These are phyloP conservation scores for Jatropha podagrica DNA, from an alignment of 441 rosid genomes.

Conservation along the genomic window DNA sequence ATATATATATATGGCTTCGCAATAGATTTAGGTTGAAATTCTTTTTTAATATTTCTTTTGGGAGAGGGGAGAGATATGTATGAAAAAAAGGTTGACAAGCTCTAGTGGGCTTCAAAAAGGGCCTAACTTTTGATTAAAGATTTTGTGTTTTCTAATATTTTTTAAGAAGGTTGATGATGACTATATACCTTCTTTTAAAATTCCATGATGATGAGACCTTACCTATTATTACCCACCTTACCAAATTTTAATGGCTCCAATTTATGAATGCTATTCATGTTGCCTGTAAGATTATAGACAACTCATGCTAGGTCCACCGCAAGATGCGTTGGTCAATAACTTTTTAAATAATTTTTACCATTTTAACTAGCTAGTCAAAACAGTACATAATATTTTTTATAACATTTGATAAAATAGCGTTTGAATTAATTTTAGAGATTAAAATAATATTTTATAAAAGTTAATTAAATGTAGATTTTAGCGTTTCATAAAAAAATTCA, in stretches of 20 bases:
- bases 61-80: not conserved
- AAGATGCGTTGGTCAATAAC: too few species aligned
- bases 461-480: too few species aligned
- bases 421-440: too few species aligned
- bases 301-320: not conserved
- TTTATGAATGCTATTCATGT: constrained; percentile 16
- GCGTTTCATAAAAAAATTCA: too few species aligned
- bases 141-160: not conserved
- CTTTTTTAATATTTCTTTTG: too few species aligned
- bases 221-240: constrained; percentile 16
- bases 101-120: not conserved
- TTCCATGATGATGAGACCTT: constrained; percentile 14
- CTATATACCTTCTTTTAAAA: not conserved
- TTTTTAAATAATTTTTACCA: too few species aligned
- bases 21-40: too few species aligned
- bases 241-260: constrained; percentile 14
- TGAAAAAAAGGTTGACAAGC: not conserved
- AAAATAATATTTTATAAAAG: too few species aligned
- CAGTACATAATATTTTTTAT: too few species aligned
- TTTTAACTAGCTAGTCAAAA: too few species aligned
- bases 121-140: not conserved
- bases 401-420: too few species aligned
- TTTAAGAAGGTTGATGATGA: not conserved
- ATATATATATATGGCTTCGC: too few species aligned
- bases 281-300: constrained; percentile 17